Percentiles rank a stretch among this genome's conserved stretches.
phyloP scores from a whole-genome alignment of 2,329 filamentous ascomycete genomes.

The Remersonia thermophila region DNA sequence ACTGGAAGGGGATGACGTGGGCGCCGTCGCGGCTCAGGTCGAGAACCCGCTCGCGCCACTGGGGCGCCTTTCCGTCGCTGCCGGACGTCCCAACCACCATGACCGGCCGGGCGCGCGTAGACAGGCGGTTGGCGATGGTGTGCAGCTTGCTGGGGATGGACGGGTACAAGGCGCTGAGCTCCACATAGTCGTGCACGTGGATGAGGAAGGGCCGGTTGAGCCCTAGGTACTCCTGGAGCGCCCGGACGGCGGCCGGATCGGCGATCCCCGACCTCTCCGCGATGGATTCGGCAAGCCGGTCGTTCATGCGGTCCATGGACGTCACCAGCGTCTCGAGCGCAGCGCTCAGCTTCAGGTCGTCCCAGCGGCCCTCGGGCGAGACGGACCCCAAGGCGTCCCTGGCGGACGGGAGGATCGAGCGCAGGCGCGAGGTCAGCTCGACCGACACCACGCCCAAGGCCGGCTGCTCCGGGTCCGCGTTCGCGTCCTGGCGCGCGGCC shows the following conservation, averaged over 20 bases:
- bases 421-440: slow-evolving; percentile 14
- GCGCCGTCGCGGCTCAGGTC: slow-evolving; percentile 22
- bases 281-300: no score
- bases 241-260: no score
- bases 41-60: slow-evolving; percentile 19
- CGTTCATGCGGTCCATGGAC: slow-evolving; percentile 27
- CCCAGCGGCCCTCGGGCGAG: slow-evolving; percentile 40
- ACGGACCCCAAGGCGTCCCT: slow-evolving; percentile 16
- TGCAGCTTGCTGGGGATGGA: slow-evolving; percentile 63
- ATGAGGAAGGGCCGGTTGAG: slow-evolving; percentile 49
- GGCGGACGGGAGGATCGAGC: slow-evolving; percentile 12
- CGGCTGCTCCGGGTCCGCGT: slow-evolving; percentile 23
- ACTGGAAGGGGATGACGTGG: slow-evolving; percentile 21
- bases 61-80: slow-evolving; percentile 35
- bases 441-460: slow-evolving; percentile 22
- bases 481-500: slow-evolving; percentile 27
- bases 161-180: slow-evolving; percentile 57
- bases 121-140: slow-evolving; percentile 56
- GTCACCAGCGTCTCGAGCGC: slow-evolving; percentile 45
- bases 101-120: slow-evolving; percentile 58
- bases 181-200: slow-evolving; percentile 69
- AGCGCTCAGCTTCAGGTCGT: slow-evolving; percentile 47
- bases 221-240: no score
- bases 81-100: slow-evolving; percentile 68
- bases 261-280: no score